Evolutionary conservation across 164 flowering plant species (phyloP), one percentile per base, ranked within the genome.

Genomic region (Protea cynaroides): DNA sequence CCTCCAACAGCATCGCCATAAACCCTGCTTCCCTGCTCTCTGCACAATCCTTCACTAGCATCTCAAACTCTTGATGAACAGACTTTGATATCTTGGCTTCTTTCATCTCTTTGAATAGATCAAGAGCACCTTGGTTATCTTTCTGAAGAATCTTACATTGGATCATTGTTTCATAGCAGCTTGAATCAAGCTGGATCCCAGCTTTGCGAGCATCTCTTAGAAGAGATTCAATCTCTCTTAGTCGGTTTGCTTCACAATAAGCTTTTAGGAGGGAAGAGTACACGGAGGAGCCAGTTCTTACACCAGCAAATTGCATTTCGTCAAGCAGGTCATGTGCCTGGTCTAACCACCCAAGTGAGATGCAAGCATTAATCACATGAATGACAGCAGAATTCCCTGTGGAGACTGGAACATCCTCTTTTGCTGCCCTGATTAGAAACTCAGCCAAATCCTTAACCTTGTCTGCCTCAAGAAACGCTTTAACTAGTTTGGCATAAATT

Each of bases 301-400:
- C 73, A 22, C 96, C 96, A 67, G 88, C 81, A 69, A 86, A 70
- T 52, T 79, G 80, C 96, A 88, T 85, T 78, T 95, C 97, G 70
- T 91, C 99, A 37, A 95, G 84, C 56, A 92, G 78, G 66, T 95
- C 99, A 71, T 89, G 86, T 56, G 97, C 99, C 65, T 83, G 84
- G 69, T 89, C 97, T 62, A 95, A 74, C 96, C 86, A 82, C 43
- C 92, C 92, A 43, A 86, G 83, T 0, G 89, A 82, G 63, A 89
- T 89, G 71, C 97, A 95, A 49, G 90, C 72, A 72, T 86, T 80
- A 55, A 88, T 88, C 49, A 86, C 97, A 65, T 86, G 83, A 63
- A 84, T 83, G 73, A 90, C 72, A 9, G 80, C 72, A 24, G 96
- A 88, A 64, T 76, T 76, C 74, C 90, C 99, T 53, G 68, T 64